Evolutionary conservation across 2,329 filamentous ascomycete genomes (phyloP), one percentile per base, ranked within the genome.

Genomic region (Ophiocordyceps camponoti-rufipedis): DNA sequence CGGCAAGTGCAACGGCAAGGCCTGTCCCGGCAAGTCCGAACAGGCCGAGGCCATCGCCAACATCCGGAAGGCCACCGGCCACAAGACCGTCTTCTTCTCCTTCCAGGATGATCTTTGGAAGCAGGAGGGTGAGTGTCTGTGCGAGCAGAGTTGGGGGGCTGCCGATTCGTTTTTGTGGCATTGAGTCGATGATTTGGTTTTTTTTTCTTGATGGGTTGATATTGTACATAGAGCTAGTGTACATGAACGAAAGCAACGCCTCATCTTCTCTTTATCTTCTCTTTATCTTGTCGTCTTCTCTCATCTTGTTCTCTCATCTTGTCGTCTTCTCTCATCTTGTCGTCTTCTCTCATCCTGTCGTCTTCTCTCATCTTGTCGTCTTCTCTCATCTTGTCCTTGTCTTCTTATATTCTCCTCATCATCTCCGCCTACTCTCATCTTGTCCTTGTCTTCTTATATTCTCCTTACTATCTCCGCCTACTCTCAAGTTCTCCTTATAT

Each of bases 71-170:
- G 65, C 66, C 50, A 72, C 75, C 48, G 86, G 86, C 56, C 65
- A 71, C 56, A 74, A 79, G 65, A 74, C 78, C 41, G 78, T 85
- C 62, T 80, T 94, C 69, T 93, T 95, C 77, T 84, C 79, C 53
- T 86, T 73, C 66, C 69, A 74, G 55, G 69, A 93, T 56, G 88
- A 95, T 62, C 51, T 63, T 53, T 96, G 88, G 88, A 95, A 95
- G 79, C 56, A 65, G 39, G 64, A 74, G 29, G 82, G 81, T 53
- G 61, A 65, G 32, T 85, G 78, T 64, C 65, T 66, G 49, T 85
- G 87, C 55, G 88, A 95, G 79, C 77, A 80, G 66, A 70, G 72
- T 71, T 95, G 85, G 75, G 85, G 87, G 51, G 79, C 56, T n/a
- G 46, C 45, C 13, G 28, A 44, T 11, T 28, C 41, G 14, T 55